Evolutionary conservation across 345 rosid species (phyloP), one percentile per base, ranked within the genome.

Genomic region (Psidium guajava): DNA sequence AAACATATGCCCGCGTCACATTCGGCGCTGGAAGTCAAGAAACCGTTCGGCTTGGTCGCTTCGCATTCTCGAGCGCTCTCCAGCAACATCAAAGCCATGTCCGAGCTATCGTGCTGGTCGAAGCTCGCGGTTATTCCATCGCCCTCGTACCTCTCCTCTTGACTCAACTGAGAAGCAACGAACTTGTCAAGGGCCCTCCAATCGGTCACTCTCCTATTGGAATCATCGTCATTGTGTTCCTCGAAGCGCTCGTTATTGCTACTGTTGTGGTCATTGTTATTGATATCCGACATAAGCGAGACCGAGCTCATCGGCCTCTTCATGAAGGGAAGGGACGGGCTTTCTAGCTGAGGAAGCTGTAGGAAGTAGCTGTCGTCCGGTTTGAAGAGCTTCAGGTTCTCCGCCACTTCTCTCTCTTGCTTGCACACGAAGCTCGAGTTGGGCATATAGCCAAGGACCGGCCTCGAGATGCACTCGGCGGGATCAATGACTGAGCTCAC

Each of bases 111-210:
- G 89, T 50, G 85, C 89, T 58, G 90, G 88, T 87, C 86, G 82
- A 86, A 86, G 83, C 87, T 49, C 11, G 54, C 8, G 9, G 93
- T 88, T 83, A 86, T 90, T 83, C 88, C 84, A 36, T 85, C 88
- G 21, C 82, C 83, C 12, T 69, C 83, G 14, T n/a, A 53, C 81
- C 89, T 84, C 20, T 93, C 94, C 87, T 93, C 99, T 73, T 95
- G 97, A 85, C 96, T 96, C 89, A 95, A 82, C 85, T 96, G 98
- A 11, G 99, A 94, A n/a, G 98, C 99, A 73, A 96, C 98, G 84
- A 96, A 95, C 92, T 93, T 94, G 86, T 96, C 99, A 27, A 95
- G 90, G 6, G 92, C 93, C 88, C 98, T 93, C 99, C 99, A 96
- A 47, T 95, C 98, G 1, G 96, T 95, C 73, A 93, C 95, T 84